Evolutionary conservation across 1,139 yeast species (phyloP).

Genomic region (Zygosaccharomyces sapae): DNA sequence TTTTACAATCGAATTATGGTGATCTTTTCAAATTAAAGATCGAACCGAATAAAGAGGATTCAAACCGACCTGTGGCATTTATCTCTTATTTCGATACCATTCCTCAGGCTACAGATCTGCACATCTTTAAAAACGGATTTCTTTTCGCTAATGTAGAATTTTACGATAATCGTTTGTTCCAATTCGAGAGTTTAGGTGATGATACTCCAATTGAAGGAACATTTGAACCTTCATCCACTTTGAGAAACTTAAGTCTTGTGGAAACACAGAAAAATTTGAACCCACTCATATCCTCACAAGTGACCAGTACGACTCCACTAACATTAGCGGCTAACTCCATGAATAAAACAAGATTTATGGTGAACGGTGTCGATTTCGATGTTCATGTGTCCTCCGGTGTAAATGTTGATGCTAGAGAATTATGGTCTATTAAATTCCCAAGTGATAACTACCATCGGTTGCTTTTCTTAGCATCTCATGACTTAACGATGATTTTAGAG

Average conservation of each 20-base stretch:
- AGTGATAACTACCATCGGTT: constrained; percentile 41
- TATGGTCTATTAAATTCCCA: constrained; percentile 41
- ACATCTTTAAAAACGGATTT: constrained; percentile 71
- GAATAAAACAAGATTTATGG: constrained; percentile 28
- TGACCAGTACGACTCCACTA: constrained; percentile 29
- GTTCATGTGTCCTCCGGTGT: constrained; percentile 27
- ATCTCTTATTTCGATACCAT: constrained; percentile 76
- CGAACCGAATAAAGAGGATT: constrained; percentile 41
- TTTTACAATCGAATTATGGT: constrained; percentile 68
- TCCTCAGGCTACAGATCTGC: constrained; percentile 51
- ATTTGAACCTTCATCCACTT: constrained; percentile 37
- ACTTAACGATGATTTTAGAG: constrained; percentile 26
- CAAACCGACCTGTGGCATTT: constrained; percentile 38
- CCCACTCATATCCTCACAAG: constrained; percentile 53
- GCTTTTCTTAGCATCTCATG: constrained; percentile 39
- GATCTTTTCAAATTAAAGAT: constrained; percentile 71
- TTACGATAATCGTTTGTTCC: constrained; percentile 64
- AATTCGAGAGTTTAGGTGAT: constrained; percentile 72
- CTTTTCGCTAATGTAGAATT: constrained; percentile 62
- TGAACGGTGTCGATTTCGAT: constrained; percentile 25
- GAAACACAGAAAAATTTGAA: constrained; percentile 51
- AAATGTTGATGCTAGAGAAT: constrained; percentile 25
- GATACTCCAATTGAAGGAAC: constrained; percentile 39
- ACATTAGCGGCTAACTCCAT: constrained; percentile 33
- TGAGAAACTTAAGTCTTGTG: constrained; percentile 58